Evolutionary conservation across 2,329 filamentous ascomycete species (phyloP).

Genomic region (Penicillium digitatum): DNA sequence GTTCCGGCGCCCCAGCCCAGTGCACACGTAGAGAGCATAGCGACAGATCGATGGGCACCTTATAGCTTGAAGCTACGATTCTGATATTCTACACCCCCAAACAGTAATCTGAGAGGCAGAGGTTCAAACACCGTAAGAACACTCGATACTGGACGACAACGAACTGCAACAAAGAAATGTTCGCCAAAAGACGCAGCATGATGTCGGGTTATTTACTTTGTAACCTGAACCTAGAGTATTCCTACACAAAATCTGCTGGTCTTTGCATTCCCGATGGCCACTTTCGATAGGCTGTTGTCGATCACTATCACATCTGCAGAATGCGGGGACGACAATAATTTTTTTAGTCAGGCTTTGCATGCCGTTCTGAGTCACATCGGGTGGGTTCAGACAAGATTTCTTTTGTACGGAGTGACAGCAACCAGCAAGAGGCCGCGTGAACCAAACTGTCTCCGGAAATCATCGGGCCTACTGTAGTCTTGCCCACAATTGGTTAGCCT

Average conservation of each 20-base stretch:
- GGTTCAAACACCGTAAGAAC: background rate
- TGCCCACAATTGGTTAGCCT: background rate
- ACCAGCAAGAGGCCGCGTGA: background rate
- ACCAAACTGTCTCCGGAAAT: background rate
- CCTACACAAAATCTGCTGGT: background rate
- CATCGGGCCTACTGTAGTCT: background rate
- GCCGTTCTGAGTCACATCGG: background rate
- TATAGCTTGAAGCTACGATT: background rate
- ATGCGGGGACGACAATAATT: too few species aligned
- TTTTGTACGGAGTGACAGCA: background rate
- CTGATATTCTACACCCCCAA: background rate
- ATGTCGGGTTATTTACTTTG: background rate
- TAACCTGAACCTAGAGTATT: background rate
- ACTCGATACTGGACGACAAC: background rate
- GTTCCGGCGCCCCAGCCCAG: background rate
- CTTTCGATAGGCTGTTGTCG: background rate
- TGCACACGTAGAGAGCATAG: background rate
- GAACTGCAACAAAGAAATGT: background rate
- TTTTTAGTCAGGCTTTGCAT: background rate
- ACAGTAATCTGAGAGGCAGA: too few species aligned
- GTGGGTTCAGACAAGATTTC: background rate
- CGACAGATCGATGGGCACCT: background rate
- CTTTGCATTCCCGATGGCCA: background rate
- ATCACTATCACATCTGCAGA: background rate
- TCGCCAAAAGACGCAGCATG: background rate